These are phyloP conservation scores for Tuber aestivum DNA, from an alignment of 495 filamentous ascomycete genomes.

Conservation along the genomic window DNA sequence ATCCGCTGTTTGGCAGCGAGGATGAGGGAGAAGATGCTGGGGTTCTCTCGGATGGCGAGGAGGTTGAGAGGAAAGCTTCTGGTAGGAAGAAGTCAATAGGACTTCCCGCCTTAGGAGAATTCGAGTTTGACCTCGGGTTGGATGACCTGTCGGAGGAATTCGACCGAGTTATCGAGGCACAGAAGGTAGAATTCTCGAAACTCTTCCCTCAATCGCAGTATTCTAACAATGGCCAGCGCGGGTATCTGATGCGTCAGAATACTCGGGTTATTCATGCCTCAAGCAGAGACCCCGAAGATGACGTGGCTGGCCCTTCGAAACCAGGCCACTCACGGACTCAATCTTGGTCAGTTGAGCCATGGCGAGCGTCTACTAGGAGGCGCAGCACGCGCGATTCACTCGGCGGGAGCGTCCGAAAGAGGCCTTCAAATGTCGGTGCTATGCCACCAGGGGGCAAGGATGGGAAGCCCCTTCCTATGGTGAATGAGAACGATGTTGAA, in stretches of 20 bases:
- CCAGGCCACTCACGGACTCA: conserved; percentile 66
- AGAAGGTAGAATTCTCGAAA: conserved; percentile 78
- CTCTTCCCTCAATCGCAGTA: conserved; percentile 44
- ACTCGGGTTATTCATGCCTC: conserved; percentile 90
- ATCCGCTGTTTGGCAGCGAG: conserved; percentile 43
- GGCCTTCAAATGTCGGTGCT: conserved; percentile 59
- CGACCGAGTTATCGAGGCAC: conserved; percentile 87
- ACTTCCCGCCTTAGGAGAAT: conserved; percentile 60
- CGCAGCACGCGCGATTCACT: conserved; percentile 57
- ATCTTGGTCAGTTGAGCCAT: conserved; percentile 93
- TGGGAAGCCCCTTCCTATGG: conserved; percentile 63
- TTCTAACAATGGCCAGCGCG: conserved; percentile 79
- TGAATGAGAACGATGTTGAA: conserved; percentile 33
- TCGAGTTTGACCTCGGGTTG: conserved; percentile 70
- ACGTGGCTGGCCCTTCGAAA: conserved; percentile 58
- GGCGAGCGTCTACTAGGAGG: conserved; percentile 73
- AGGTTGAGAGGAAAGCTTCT: conserved; percentile 45
- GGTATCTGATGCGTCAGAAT: conserved; percentile 97
- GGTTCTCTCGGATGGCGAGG: conserved; percentile 42
- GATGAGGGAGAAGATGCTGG: conserved; percentile 45
- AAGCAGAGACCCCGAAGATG: conserved; percentile 56
- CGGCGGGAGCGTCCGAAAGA: conserved; percentile 45
- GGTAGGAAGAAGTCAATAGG: conserved; percentile 53
- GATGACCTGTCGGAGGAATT: conserved; percentile 67
- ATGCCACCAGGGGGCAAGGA: conserved; percentile 81